These are phyloP conservation scores for Solanum infundibuliforme DNA, from an alignment of 257 asterid genomes.

Conservation along the genomic window DNA sequence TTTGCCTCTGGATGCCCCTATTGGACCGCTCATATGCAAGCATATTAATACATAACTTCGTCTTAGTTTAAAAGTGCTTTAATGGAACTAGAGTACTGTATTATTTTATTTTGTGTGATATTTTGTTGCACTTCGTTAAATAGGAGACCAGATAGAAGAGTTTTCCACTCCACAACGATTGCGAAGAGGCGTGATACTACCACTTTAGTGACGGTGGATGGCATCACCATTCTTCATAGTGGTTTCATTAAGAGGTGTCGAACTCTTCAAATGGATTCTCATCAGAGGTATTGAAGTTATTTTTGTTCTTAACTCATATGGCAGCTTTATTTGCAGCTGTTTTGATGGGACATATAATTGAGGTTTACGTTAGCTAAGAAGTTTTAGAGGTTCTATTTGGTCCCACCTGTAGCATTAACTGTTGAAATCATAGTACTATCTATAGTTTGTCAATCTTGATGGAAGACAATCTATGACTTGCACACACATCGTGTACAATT, in stretches of 20 bases:
- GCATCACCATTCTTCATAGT: slow-evolving; percentile 35
- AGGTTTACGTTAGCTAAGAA: not conserved
- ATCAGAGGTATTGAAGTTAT: slow-evolving; percentile 29
- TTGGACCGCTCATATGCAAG: not conserved
- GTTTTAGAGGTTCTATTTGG: not conserved
- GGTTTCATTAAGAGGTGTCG: slow-evolving; percentile 46
- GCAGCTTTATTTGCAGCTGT: not conserved
- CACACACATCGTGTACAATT: not conserved
- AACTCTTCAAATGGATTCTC: slow-evolving; percentile 57
- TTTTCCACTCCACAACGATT: slow-evolving; percentile 49
- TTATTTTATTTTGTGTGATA: not conserved
- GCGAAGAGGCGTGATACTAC: slow-evolving; percentile 42
- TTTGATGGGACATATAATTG: not conserved
- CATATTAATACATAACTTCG: not conserved
- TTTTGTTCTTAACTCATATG: not conserved
- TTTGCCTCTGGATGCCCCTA: not conserved
- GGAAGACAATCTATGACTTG: not conserved
- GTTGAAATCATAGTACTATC: not conserved
- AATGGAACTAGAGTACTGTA: not conserved
- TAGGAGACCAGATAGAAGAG: slow-evolving; percentile 35
- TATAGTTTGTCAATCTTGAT: not conserved
- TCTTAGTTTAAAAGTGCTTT: not conserved
- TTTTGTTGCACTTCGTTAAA: not conserved
- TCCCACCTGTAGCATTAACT: not conserved
- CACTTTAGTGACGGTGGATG: slow-evolving; percentile 52